Conservation (phyloP, 129 eudicot genomes). For the Tagetes erecta region DNA sequence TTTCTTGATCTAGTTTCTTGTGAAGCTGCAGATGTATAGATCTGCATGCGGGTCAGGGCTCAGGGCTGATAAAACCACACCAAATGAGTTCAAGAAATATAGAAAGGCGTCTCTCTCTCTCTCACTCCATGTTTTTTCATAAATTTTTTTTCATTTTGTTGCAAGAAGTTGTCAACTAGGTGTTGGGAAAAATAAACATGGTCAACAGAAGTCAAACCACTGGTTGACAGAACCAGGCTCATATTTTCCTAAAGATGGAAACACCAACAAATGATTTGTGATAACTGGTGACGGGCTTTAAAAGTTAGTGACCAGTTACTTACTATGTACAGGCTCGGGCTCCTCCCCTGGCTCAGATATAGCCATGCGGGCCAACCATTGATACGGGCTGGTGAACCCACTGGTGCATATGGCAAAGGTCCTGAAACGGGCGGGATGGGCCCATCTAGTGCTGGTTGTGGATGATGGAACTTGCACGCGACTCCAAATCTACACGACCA, state of each 20-base stretch:
- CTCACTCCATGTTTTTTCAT: no score
- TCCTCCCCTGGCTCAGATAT: slow-evolving; percentile 50
- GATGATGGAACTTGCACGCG: slow-evolving; percentile 76
- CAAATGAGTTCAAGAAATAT: no score
- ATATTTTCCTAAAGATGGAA: slow-evolving; percentile 36
- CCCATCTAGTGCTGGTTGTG: slow-evolving; percentile 48
- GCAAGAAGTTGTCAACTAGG: slow-evolving; percentile 47
- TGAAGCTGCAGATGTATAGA: no score
- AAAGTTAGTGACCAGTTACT: slow-evolving; percentile 19
- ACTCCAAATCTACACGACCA: slow-evolving; percentile 73
- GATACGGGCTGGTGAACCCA: slow-evolving; percentile 35
- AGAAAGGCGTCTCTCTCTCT: no score
- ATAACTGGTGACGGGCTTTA: background rate
- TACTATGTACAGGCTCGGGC: slow-evolving; percentile 55
- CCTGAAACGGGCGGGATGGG: slow-evolving; percentile 30
- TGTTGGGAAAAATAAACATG: slow-evolving; percentile 27
- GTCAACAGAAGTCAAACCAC: slow-evolving; percentile 35
- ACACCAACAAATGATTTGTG: background rate
- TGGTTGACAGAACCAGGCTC: slow-evolving; percentile 43
- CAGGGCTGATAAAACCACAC: no score
- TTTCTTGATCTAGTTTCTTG: no score
- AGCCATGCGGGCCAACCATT: slow-evolving; percentile 47
- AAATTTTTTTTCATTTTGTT: no score
- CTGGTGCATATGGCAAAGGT: slow-evolving; percentile 29
- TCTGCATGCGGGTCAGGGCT: no score